These are phyloP conservation scores for Phaeosphaeria sp. DNA, from an alignment of 2,329 filamentous ascomycete species.

Conservation along the genomic window DNA sequence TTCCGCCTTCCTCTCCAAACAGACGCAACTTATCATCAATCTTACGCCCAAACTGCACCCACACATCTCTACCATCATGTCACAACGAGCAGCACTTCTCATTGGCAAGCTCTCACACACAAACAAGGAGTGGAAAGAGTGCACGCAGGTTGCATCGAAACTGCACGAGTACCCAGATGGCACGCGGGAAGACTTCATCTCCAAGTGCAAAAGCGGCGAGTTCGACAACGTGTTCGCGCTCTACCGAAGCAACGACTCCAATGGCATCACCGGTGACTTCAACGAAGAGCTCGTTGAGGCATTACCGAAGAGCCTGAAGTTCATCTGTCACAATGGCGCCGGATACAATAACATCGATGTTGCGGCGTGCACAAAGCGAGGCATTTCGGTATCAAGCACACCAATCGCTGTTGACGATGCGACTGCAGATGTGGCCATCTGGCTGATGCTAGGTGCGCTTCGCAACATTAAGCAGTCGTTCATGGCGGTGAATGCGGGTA, in stretches of 20 bases:
- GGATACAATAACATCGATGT: slow-evolving; percentile 68
- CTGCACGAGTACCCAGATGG: slow-evolving; percentile 61
- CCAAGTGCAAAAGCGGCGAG: slow-evolving; percentile 60
- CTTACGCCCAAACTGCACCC: not conserved
- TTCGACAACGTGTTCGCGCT: slow-evolving; percentile 63
- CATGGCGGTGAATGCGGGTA: slow-evolving; percentile 53
- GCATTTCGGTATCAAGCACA: slow-evolving; percentile 55
- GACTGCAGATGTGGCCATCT: slow-evolving; percentile 58
- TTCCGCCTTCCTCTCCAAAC: not conserved
- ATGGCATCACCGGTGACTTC: slow-evolving; percentile 56
- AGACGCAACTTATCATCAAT: not conserved
- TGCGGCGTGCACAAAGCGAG: slow-evolving; percentile 56
- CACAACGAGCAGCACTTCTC: slow-evolving; percentile 50
- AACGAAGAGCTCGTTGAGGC: slow-evolving; percentile 52
- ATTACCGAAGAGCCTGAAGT: slow-evolving; percentile 52
- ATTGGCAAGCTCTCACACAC: slow-evolving; percentile 55
- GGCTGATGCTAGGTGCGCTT: slow-evolving; percentile 60
- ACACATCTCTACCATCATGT: slow-evolving; percentile 24
- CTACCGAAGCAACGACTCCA: slow-evolving; percentile 65
- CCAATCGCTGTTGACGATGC: slow-evolving; percentile 59
- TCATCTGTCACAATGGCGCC: slow-evolving; percentile 58
- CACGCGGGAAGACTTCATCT: slow-evolving; percentile 62
- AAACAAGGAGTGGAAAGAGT: slow-evolving; percentile 54
- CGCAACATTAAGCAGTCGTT: slow-evolving; percentile 57
- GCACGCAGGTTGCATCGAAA: slow-evolving; percentile 40